Conservation (phyloP, 169 alveolate species). For the Amoebophrya sp. region DNA sequence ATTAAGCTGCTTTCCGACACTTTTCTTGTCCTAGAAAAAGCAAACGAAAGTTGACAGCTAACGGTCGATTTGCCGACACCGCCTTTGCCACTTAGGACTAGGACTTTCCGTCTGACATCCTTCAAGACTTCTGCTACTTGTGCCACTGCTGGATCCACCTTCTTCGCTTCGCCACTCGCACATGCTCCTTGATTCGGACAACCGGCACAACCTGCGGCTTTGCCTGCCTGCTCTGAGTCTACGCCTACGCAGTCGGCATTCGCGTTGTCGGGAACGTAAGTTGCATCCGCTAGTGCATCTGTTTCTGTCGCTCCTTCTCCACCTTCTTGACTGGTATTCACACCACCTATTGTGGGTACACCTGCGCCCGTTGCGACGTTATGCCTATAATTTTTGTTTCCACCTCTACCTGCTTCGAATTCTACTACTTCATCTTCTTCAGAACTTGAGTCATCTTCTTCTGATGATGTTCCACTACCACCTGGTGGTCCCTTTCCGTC, state of each 20-base stretch:
- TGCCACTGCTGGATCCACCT: slow-evolving; percentile 50
- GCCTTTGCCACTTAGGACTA: slow-evolving; percentile 84
- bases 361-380: too few relatives aligned
- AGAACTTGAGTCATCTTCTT: too few relatives aligned
- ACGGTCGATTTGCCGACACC: slow-evolving; percentile 99
- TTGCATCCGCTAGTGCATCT: too few relatives aligned
- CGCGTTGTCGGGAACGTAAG: slow-evolving; percentile 49
- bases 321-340: too few relatives aligned
- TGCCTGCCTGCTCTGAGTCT: slow-evolving; percentile 63
- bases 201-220: slow-evolving; percentile 90
- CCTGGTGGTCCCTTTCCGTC: too few relatives aligned
- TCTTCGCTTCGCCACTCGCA: slow-evolving; percentile 76
- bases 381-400: too few relatives aligned
- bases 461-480: too few relatives aligned
- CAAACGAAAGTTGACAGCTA: slow-evolving; percentile 78
- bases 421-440: too few relatives aligned
- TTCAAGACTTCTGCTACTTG: slow-evolving; percentile 71
- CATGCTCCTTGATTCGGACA: slow-evolving; percentile 92
- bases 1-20: slow-evolving; percentile 26
- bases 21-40: slow-evolving; percentile 39
- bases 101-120: slow-evolving; percentile 66
- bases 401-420: too few relatives aligned
- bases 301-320: too few relatives aligned
- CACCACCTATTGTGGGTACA: too few relatives aligned
- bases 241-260: slow-evolving; percentile 50